Percentiles rank a stretch among this genome's conserved stretches.
Evolutionary conservation across 345 rosid genomes (phyloP).

Genomic region (Hypericum androsaemum): DNA sequence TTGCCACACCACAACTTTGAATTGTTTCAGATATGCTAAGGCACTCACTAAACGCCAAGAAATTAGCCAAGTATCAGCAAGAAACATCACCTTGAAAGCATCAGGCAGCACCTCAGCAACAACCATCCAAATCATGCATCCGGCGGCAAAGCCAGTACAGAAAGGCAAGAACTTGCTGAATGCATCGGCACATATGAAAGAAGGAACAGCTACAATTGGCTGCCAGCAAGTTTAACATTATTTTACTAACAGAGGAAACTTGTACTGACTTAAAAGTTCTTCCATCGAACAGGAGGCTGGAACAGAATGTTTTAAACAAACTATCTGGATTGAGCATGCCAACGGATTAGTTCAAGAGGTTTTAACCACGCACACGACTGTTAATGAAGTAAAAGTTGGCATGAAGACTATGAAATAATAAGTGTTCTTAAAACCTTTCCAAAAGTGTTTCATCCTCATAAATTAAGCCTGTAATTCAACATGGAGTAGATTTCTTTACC

Average conservation of each 20-base stretch:
- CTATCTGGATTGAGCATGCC: no score
- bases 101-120: constrained; percentile 99
- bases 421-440: no score
- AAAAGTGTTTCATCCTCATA: background rate
- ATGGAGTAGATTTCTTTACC: constrained; percentile 31
- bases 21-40: no score
- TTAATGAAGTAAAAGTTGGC: no score
- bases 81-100: constrained; percentile 71
- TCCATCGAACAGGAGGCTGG: no score
- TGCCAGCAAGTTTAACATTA: constrained; percentile 19
- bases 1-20: no score
- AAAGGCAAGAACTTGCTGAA: constrained; percentile 90
- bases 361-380: no score
- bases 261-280: constrained; percentile 1
- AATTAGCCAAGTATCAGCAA: background rate
- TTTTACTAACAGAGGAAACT: background rate
- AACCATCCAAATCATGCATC: constrained; percentile 99
- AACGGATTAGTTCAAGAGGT: no score
- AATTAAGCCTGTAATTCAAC: no score
- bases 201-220: constrained; percentile 98
- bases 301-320: no score
- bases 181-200: constrained; percentile 94
- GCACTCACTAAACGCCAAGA: no score
- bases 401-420: no score
- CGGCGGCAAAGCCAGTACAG: constrained; percentile 99